Base-by-base conservation (phyloP, 345 rosid species). In the Xanthoceras sorbifolium region DNA sequence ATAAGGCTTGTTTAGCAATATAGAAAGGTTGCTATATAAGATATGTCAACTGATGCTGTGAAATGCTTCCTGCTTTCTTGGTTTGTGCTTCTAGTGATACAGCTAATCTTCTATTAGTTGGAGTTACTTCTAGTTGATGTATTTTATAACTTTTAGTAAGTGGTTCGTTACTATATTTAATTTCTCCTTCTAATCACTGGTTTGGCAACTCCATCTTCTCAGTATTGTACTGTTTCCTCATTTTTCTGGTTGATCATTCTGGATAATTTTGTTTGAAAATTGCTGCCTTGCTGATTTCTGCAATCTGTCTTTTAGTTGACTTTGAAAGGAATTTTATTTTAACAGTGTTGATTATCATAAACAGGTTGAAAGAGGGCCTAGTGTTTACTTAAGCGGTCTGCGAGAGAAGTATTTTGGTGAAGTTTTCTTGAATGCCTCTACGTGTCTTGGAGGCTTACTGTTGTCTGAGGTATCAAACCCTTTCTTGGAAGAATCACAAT, bases 401-500 rank as follows among this genome's bases (percentile, higher is more conserved):
- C 88, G 97, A 78, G 99, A 94, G 90, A 94, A 91, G 87, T 85
- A 94, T 85, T 93, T 93, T 80, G 99, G 99, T 59, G 98, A 94
- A 82, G 18, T 94, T 44, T 94, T 94, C 84, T 82, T 86, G 64
- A 91, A 90, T 82, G 94, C 95, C 60, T 85, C 92, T 57, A 84
- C 80, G 42, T 82, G 80, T 68, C 84, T 86, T 73, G 86, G 83
- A 64, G 87, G 85, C 74, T 82, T 77, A 76, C 76, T 67, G 36
- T 82, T 86, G 29, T 79, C 80, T 44, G 80, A 73, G 78, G 67
- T 67, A 69, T 74, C 85, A 50, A 72, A 76, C 67, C 62, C 87
- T 75, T 80, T 81, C 69, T 50, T 76, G 29, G 81, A 83, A 62
- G 87, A 85, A 70, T 70, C 79, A 71, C 77, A 69, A 60, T 77